Conservation (phyloP, 192 early-diverging fungal species). For the Podila clonocystis region DNA sequence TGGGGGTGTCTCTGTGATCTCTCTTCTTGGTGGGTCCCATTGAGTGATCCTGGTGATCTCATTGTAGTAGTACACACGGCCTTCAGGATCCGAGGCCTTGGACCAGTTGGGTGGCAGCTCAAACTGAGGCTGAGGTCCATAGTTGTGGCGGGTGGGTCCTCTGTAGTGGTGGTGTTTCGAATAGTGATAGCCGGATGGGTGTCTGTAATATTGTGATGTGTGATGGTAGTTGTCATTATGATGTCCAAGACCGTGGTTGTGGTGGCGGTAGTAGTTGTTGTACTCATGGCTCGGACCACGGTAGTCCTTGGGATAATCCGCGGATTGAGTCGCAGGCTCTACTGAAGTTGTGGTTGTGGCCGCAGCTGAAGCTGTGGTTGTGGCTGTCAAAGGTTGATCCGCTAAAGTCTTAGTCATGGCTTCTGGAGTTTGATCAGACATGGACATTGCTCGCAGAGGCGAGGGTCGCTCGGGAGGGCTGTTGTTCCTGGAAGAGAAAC, state of each 20-base stretch:
- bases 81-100: constrained; percentile 54
- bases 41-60: constrained; percentile 61
- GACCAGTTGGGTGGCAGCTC: constrained; percentile 63
- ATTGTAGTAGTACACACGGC: constrained; percentile 64
- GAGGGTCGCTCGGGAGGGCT: neutral
- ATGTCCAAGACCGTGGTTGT: constrained; percentile 16
- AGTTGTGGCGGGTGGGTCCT: constrained; percentile 6
- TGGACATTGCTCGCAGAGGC: too few species aligned
- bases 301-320: constrained; percentile 14
- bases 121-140: constrained; percentile 6
- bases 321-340: neutral
- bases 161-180: constrained; percentile 25
- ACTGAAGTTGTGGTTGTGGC: neutral
- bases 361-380: neutral
- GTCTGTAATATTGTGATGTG: constrained; percentile 27
- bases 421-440: constrained; percentile 1
- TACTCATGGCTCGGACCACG: neutral
- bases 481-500: constrained; percentile 1
- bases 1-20: constrained; percentile 8
- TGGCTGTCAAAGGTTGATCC: neutral
- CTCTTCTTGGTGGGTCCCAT: constrained; percentile 59
- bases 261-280: constrained; percentile 11
- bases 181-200: constrained; percentile 27
- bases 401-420: neutral
- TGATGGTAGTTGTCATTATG: constrained; percentile 20